These are phyloP conservation scores for Clavulina sp. DNA, from an alignment of 768 basidiomycete species.

Conservation along the genomic window DNA sequence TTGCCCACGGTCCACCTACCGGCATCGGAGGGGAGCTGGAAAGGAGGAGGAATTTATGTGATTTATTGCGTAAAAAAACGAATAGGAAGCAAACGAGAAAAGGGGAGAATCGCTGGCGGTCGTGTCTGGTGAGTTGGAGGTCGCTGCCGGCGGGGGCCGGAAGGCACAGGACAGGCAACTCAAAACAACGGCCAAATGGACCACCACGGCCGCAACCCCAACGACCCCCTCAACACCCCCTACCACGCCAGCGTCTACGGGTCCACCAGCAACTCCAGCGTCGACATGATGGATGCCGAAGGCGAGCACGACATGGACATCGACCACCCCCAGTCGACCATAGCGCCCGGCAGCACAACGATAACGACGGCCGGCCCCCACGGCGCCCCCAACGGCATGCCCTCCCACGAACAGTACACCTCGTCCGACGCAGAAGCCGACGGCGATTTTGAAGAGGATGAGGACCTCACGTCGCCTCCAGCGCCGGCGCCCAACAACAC, in stretches of 20 bases:
- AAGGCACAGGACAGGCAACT: too few relatives aligned
- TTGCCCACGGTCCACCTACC: too few relatives aligned
- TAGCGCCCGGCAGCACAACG: too few relatives aligned
- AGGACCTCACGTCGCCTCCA: conserved; percentile 8
- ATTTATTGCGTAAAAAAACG: too few relatives aligned
- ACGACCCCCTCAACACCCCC: neutral
- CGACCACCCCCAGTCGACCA: conserved; percentile 21
- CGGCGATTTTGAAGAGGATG: conserved; percentile 2
- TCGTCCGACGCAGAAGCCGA: conserved; percentile 1
- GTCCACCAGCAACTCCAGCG: neutral
- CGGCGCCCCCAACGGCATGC: neutral
- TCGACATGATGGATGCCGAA: neutral
- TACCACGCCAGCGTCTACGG: neutral
- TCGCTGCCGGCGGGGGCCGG: too few relatives aligned
- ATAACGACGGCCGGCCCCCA: too few relatives aligned
- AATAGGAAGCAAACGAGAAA: too few relatives aligned
- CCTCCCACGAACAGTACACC: conserved; percentile 1
- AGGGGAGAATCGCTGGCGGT: too few relatives aligned
- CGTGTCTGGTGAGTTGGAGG: too few relatives aligned
- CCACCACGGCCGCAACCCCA: neutral
- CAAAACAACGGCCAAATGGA: too few relatives aligned
- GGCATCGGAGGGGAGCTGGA: too few relatives aligned
- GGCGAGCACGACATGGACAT: conserved; percentile 30
- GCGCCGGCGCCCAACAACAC: neutral
- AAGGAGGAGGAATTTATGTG: too few relatives aligned